Evolutionary conservation across 768 basidiomycete genomes (phyloP), one percentile per base, ranked within the genome.

Genomic region (Trametes punicea): DNA sequence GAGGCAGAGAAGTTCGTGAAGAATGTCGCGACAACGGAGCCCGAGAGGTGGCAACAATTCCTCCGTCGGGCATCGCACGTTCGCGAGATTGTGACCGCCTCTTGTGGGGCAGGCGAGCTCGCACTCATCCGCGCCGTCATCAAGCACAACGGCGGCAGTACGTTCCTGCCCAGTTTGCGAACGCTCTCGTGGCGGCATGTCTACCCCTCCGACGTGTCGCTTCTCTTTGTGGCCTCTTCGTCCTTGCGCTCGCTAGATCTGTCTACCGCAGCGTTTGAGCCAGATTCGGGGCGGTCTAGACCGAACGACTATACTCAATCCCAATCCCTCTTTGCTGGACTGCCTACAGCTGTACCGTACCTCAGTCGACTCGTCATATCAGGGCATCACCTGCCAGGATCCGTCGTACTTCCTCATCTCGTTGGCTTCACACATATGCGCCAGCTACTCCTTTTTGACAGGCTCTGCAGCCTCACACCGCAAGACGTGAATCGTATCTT

Each of bases 1-100:
- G 52, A 59, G 6, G 10, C 47, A 11, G 51, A 54, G 13, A 48
- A 40, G 4, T 59, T 59, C 25, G 57, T 59, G 13, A 54, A 50
- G 11, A 31, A 50, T 6, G 6, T 49, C 5, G 20, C 34, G 5
- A 13, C 13, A n/a, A 41, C 27, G 6, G 46, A 59, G n/a, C 47
- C 51, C 9, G 41, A 30, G 6, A 31, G 25, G 5, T 59, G 57
- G 57, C 21, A 49, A 23, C 42, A 23, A 15, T 59, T 59, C 36
- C 52, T 53, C 16, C 30, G 38, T 2, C 42, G 46, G 5, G 57
- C 57, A 3, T 49, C 51, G 4, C 51, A 54, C 16, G 52, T 59
- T 3, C 52, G 57, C 31, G 40, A 45, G 21, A 33, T 54, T 21
- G 50, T 20, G 16, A 47, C 20, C 2, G 47, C 47, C 1, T 48